A percentile compares a stretch with the other conserved stretches of the same genome.
Evolutionary conservation across 208 protist genomes (phyloP).

Genomic region (Borovskyia barvae): DNA sequence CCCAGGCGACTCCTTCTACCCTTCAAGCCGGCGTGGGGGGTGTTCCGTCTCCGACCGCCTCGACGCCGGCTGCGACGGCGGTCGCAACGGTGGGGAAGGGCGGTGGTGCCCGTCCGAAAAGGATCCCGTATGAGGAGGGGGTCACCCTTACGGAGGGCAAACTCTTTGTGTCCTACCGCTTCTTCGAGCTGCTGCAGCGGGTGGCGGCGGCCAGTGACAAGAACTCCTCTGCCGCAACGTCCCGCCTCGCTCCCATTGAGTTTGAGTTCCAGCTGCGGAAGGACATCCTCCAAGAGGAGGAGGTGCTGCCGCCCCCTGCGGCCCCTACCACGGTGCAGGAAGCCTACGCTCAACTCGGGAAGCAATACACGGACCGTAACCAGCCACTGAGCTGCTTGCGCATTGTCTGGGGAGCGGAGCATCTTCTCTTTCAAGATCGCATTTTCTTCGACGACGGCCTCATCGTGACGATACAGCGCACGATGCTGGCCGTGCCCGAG

Average conservation of each 20-base stretch:
- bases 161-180: conserved; percentile 51
- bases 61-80: neutral
- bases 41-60: neutral
- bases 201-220: neutral
- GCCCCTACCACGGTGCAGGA: conserved; percentile 45
- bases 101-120: neutral
- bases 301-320: conserved; percentile 54
- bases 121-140: conserved; percentile 32
- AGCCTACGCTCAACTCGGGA: conserved; percentile 52
- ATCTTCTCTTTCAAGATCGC: conserved; percentile 69
- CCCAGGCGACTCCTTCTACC: no score
- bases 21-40: neutral
- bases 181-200: conserved; percentile 70
- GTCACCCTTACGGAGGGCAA: conserved; percentile 64
- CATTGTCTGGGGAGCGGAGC: conserved; percentile 60
- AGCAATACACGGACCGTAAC: conserved; percentile 80
- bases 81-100: neutral
- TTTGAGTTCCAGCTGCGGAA: conserved; percentile 72
- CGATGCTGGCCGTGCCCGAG: conserved; percentile 60
- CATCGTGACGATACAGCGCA: conserved; percentile 76
- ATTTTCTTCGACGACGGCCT: conserved; percentile 79
- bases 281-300: conserved; percentile 77
- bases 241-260: conserved; percentile 50
- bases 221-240: neutral
- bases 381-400: conserved; percentile 72